Base-by-base conservation (phyloP, 306 rosid genomes). In the Spatholobus suberectus region DNA sequence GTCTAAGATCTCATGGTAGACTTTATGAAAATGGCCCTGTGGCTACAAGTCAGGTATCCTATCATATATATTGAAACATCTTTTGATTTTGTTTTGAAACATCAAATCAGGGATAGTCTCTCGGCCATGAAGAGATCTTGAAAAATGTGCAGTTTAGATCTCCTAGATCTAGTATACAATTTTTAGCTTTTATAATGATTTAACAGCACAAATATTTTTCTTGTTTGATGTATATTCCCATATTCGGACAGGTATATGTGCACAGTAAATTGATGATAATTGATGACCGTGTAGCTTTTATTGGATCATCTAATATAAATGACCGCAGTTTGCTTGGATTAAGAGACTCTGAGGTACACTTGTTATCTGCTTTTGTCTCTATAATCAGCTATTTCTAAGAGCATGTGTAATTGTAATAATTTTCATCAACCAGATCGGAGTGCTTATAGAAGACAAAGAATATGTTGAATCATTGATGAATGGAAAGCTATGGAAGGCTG, bases 1-100 rank as follows among this genome's bases (percentile, higher is more conserved):
- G 99, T 73, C 92, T 92, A 57, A 88, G 99, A 71, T 86, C 99
- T 80, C 90, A 92, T 90, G 99, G 98, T 54, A 90, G 85, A 65
- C 99, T 96, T 73, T 86, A 74, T 86, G 86, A 76, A 6, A 93
- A 89, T 29, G 98, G 99, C 78, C 97, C 95, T 76, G 81, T 96
- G 89, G 95, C 94, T 77, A 85, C 97, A 38, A 92, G 97, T 87
- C 99, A 94, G 99, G 99, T 94, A 87, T n/a, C n/a, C n/a, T n/a
- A n/a, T 52, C 78, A 27, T 47, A 41, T 35, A 57, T 40, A 61
- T 78, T 43, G 43, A 29, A 34, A 63, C 13, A 63, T 63, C 70
- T 29, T 13, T 61, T 62, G 41, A 27, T 29, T 62, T 29, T n/a
- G n/a, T n/a, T n/a, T n/a, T n/a, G n/a, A n/a, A n/a, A n/a, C n/a